Conservation (phyloP, 441 rosid genomes). For the Erodium trifolium region DNA sequence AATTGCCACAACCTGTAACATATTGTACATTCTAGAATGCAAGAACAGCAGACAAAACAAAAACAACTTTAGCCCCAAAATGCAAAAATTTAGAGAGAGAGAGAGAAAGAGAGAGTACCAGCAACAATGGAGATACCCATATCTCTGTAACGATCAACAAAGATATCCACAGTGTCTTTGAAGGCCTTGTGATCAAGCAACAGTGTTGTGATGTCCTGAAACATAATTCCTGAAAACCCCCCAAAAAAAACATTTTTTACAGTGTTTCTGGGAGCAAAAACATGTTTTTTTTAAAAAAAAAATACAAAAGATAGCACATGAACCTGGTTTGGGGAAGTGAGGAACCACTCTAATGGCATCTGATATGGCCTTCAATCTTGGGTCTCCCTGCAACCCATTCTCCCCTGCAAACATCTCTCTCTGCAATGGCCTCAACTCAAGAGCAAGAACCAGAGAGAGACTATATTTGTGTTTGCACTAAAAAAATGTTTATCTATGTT, state of each 20-base stretch:
- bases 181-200: slow-evolving; percentile 84
- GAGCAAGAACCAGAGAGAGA: neutral
- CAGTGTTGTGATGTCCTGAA: slow-evolving; percentile 90
- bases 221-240: slow-evolving; percentile 66
- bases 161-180: slow-evolving; percentile 78
- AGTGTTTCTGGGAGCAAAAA: neutral
- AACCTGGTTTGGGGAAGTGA: slow-evolving; percentile 83
- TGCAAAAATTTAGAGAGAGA: neutral
- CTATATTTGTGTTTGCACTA: too few relatives aligned
- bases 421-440: neutral
- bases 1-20: neutral
- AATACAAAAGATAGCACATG: neutral
- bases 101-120: slow-evolving; percentile 35
- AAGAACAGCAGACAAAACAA: slow-evolving; percentile 6
- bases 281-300: neutral
- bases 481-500: neutral
- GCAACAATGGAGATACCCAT: slow-evolving; percentile 92
- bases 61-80: neutral
- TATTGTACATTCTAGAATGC: neutral
- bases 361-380: slow-evolving; percentile 61
- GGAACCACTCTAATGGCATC: slow-evolving; percentile 83
- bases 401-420: slow-evolving; percentile 44
- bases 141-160: slow-evolving; percentile 87
- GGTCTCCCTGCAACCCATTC: slow-evolving; percentile 71
- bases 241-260: neutral